Conservation (phyloP, 768 basidiomycete genomes). For the Trametes punicea region DNA sequence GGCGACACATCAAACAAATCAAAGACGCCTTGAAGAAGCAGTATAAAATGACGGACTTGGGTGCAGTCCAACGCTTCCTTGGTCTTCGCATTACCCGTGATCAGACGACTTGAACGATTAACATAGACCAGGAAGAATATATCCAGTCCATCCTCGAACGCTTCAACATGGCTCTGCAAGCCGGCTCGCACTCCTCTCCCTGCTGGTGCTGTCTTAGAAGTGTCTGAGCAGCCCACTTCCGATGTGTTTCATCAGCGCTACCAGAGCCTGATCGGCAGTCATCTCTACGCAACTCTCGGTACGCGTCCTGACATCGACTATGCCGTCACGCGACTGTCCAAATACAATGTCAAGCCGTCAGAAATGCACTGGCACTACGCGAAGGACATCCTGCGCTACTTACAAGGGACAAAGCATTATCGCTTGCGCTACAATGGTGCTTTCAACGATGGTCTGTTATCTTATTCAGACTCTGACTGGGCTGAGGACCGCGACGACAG, state of each 20-base stretch:
- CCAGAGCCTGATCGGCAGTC: constrained; percentile 19
- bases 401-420: constrained; percentile 30
- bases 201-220: not conserved
- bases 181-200: constrained; percentile 26
- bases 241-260: constrained; percentile 14
- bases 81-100: constrained; percentile 21
- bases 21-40: too few relatives aligned
- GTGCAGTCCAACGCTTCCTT: too few relatives aligned
- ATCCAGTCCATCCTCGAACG: constrained; percentile 23
- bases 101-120: not conserved
- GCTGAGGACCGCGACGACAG: constrained; percentile 28
- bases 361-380: too few relatives aligned
- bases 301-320: too few relatives aligned
- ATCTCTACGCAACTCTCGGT: constrained; percentile 30
- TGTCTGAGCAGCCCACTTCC: constrained; percentile 6
- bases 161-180: constrained; percentile 20
- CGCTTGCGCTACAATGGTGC: constrained; percentile 10
- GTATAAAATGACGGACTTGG: too few relatives aligned
- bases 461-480: constrained; percentile 34
- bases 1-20: too few relatives aligned
- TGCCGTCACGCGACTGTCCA: too few relatives aligned
- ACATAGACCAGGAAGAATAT: constrained; percentile 25
- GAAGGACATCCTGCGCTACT: constrained; percentile 33
- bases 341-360: too few relatives aligned
- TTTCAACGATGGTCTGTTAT: constrained; percentile 19